These are phyloP conservation scores for Tolypocladium tundrense DNA, from an alignment of 2,329 filamentous ascomycete species.

Conservation along the genomic window DNA sequence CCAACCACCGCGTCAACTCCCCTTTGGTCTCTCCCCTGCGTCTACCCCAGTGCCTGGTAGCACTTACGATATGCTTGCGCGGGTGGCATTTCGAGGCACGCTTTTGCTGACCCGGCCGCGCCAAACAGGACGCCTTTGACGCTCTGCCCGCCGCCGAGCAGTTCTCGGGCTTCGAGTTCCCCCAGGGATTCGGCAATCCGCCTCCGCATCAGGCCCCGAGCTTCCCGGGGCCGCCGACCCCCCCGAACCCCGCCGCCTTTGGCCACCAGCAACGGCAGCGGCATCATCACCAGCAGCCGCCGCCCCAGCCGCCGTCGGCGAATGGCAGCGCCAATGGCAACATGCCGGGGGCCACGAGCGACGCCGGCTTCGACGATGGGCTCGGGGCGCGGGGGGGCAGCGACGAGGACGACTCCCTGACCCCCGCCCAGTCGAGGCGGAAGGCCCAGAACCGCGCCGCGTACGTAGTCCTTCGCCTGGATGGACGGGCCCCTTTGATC, in stretches of 20 bases:
- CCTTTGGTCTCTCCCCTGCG: background rate
- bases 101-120: background rate
- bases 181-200: slow-evolving; percentile 25
- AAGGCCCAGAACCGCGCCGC: slow-evolving; percentile 53
- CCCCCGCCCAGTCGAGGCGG: slow-evolving; percentile 46
- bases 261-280: slow-evolving; percentile 14
- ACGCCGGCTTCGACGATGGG: slow-evolving; percentile 25
- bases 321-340: slow-evolving; percentile 10
- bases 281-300: slow-evolving; percentile 13
- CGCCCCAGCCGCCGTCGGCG: slow-evolving; percentile 9
- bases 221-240: slow-evolving; percentile 38
- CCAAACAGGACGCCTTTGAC: slow-evolving; percentile 38
- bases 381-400: slow-evolving; percentile 28
- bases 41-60: background rate
- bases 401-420: slow-evolving; percentile 46
- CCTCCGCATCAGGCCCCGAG: slow-evolving; percentile 13
- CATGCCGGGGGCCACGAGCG: slow-evolving; percentile 21
- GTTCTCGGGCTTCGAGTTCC: slow-evolving; percentile 36
- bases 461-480: slow-evolving; percentile 29
- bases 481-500: background rate
- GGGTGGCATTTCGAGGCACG: too few relatives aligned
- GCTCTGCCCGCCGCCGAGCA: slow-evolving; percentile 35
- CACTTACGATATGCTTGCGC: background rate
- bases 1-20: slow-evolving; percentile 6
- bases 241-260: slow-evolving; percentile 32